Base-by-base conservation (phyloP, 768 basidiomycete species). In the Phylloporus sp. region DNA sequence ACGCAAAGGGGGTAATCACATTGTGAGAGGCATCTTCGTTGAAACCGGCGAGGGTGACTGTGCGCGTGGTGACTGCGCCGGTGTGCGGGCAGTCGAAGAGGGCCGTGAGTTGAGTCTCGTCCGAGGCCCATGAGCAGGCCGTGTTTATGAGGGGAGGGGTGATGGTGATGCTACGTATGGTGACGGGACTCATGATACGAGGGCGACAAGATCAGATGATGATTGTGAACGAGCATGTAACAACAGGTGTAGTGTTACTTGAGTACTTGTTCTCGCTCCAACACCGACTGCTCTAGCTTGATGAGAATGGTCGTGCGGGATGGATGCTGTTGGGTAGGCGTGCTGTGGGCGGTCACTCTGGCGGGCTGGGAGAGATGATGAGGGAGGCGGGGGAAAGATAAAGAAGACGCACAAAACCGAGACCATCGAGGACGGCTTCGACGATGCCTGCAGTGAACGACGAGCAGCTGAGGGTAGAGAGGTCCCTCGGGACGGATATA, bases 371-470 rank as follows among this genome's bases (percentile, higher is more conserved):
- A 40, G 23, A 11, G 51, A 35, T 53, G 52, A 56, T 56, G 39
- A 7, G 52, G 33, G 24, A 13, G 47, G 23, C 34, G 13, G 23
- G 9, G 42, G 38, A 53, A 37, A 27, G 15, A 35, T 17, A 23
- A 29, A n/a, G 9, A 44, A 5, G n/a, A 80, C 91, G 61, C 62
- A 96, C 94, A 57, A 98, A 92, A 48, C 91, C 90, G 21, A 95
- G 74, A 1, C 92, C 93, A 63, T 97, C 94, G 53, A 97, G 73
- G 14, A 95, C 90, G 10, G 94, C 96, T 69, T 99, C 96, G 11
- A 99, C 95, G 39, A 99, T 84, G 2, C 96, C 96, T 10, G 96
- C 96, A 0, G 92, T 91, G 62, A 95, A 88, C 3, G 96, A 97
- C n/a, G 92, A 96, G 61, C 93, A 97, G 58, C 88, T 94, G 31